Evolutionary conservation across 805 yeast species (phyloP).

Genomic region (Saccharomycopsis fibuligera): DNA sequence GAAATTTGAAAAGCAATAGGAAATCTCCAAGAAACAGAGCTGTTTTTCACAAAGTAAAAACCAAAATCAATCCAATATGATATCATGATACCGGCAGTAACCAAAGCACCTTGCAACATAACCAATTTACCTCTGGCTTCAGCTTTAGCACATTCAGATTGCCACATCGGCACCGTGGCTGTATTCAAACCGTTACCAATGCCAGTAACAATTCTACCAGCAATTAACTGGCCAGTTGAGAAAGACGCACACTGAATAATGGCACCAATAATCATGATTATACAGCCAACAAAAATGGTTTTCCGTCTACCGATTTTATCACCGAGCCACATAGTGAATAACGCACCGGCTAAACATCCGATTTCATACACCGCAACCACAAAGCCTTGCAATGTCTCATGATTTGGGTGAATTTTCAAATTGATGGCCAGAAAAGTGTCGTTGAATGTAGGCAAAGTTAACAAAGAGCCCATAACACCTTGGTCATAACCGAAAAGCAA

Average conservation of each 20-base stretch:
- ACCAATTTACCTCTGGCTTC: conserved; percentile 63
- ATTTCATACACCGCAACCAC: conserved; percentile 48
- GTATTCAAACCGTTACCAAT: conserved; percentile 72
- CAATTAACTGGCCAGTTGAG: conserved; percentile 35
- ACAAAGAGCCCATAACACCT: conserved; percentile 59
- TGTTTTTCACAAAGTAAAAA: conserved; percentile 41
- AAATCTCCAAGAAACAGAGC: conserved; percentile 51
- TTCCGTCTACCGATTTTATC: conserved; percentile 61
- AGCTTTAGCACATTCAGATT: conserved; percentile 65
- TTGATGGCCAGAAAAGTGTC: conserved; percentile 41
- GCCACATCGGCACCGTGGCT: conserved; percentile 76
- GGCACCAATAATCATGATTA: conserved; percentile 55
- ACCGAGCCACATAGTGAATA: conserved; percentile 49
- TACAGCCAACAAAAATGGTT: conserved; percentile 45
- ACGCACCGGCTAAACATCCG: conserved; percentile 70
- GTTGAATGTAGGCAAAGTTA: conserved; percentile 51
- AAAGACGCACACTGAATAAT: conserved; percentile 43
- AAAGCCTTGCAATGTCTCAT: conserved; percentile 54
- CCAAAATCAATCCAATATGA: conserved; percentile 77
- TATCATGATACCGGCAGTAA: conserved; percentile 65
- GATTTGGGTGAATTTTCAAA: conserved; percentile 27
- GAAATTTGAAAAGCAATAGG: conserved; percentile 69
- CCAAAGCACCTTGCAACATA: conserved; percentile 61
- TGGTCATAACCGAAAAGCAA: conserved; percentile 61
- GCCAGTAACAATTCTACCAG: conserved; percentile 69